Evolutionary conservation across 2,329 filamentous ascomycete genomes (phyloP), one percentile per base, ranked within the genome.

Genomic region (Raffaelea ambrosiae): DNA sequence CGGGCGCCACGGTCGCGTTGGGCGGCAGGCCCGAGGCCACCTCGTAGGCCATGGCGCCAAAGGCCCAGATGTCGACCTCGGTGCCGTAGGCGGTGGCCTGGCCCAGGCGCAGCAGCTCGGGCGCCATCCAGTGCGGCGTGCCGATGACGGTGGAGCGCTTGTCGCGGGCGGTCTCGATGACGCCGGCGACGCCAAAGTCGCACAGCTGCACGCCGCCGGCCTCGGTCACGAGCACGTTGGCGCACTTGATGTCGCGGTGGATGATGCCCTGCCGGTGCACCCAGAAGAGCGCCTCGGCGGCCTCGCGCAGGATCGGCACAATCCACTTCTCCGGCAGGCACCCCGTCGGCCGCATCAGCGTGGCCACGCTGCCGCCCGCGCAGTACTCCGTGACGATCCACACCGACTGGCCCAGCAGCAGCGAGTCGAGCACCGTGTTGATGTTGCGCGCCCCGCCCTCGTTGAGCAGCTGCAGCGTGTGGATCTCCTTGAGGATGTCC

Each of bases 371-470:
- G 43, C 88, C 88, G 52, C 88, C 88, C 5, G 84, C 86, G 57
- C 87, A 90, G 63, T 90, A 89, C 66, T 93, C 86, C 50, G 85
- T 90, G 48, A 93, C 80, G 70, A 93, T 87, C 88, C 88, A 94
- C 68, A 94, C 83, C 51, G 87, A 79, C 56, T 85, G 82, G 38
- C 85, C 84, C 35, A 91, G 79, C 10, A 85, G 81, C 20, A 90
- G 73, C 5, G 86, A 86, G 55, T 90, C 86, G 56, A 90, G 82
- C 45, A 91, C 84, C 56, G 83, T 77, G 61, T 91, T 93, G 66
- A 94, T 82, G 59, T 91, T 91, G 55, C 78, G 77, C 19, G 86
- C 86, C 42, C 81, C 83, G 54, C 76, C 84, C 55, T 87, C 83
- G 58, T 83, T 82, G 45, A 94, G 72, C 49, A 86, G 71, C 57